Evolutionary conservation across 768 basidiomycete genomes (phyloP), one percentile per base, ranked within the genome.

Genomic region (Asterophora lycoperdoides): DNA sequence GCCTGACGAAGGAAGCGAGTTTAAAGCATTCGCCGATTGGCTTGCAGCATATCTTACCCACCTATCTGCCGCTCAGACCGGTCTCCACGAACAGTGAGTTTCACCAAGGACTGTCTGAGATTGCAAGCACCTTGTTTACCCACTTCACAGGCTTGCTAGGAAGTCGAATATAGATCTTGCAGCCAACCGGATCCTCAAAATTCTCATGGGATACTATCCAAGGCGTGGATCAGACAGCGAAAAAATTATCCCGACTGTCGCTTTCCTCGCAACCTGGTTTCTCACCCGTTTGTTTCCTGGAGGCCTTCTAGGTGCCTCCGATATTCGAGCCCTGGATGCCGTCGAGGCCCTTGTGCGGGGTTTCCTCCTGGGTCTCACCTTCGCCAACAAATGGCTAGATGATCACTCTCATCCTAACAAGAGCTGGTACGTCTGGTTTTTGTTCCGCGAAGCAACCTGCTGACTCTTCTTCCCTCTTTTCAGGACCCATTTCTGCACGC

Each of bases 351-450:
- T 72, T 11, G 76, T 76, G 51, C 69, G 80, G 51, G 64, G 69
- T 29, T 80, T 81, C 55, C 57, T 80, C 5, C 61, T 83, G 30
- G 71, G 74, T 44, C 72, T 75, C 32, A 78, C 79, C 67, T 60
- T 84, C 30, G 81, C 83, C 10, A 78, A 77, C 55, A 84, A 82
- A 64, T 83, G 80, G 80, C 52, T 83, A 43, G 76, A 81, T 47
- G 83, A 83, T 55, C 71, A 74, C 53, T 70, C 75, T 0, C 74
- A 75, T 58, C 70, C 71, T 5, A 72, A 78, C 54, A 75, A 73
- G 60, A 73, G 73, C 29, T 80, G 80, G 81, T 80, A 52, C 46
- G 76, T 58, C 35, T 19, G 6, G 32, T n/a, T 46, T 23, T 18
- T 32, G 23, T 9, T 38, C 5, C 35, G 7, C 1, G 11, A 11